Percentiles rank a stretch among this genome's conserved stretches.
These are phyloP conservation scores for Diaporthe amygdali DNA, from an alignment of 2,329 filamentous ascomycete genomes.

Conservation along the genomic window DNA sequence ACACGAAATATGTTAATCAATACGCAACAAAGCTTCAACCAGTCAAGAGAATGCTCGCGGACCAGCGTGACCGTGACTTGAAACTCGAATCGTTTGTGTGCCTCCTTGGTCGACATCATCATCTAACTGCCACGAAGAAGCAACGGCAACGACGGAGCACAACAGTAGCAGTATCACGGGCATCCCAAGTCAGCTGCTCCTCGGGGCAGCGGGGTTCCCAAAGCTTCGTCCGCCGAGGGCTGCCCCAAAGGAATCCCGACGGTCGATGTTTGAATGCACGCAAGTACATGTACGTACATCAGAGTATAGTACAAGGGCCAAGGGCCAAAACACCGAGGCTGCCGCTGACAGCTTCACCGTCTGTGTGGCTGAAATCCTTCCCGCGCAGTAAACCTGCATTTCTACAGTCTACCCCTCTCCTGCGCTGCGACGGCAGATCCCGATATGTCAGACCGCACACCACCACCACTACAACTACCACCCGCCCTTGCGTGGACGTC, in stretches of 20 bases:
- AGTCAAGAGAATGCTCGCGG: not conserved
- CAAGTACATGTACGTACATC: not conserved
- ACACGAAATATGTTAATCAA: not conserved
- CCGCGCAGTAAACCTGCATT: not conserved
- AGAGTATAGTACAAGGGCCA: not conserved
- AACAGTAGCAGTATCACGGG: not conserved
- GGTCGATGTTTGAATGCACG: not conserved
- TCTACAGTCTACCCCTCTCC: not conserved
- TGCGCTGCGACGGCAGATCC: not conserved
- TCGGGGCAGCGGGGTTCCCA: not conserved
- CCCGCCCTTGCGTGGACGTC: not conserved
- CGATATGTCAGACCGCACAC: constrained; percentile 9
- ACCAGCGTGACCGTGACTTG: constrained; percentile 4
- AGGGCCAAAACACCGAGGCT: not conserved
- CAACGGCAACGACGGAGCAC: constrained; percentile 3
- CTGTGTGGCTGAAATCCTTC: constrained; percentile 1
- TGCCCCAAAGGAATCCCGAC: not conserved
- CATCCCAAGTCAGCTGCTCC: not conserved
- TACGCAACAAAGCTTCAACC: not conserved
- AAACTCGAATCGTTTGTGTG: not conserved
- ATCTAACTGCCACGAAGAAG: constrained; percentile 4
- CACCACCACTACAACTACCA: not conserved
- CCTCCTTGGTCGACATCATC: not conserved
- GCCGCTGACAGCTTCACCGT: constrained; percentile 14
- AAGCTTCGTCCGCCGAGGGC: not conserved